Conservation (phyloP, 495 filamentous ascomycete genomes). For the Daldinia caldariorum region DNA sequence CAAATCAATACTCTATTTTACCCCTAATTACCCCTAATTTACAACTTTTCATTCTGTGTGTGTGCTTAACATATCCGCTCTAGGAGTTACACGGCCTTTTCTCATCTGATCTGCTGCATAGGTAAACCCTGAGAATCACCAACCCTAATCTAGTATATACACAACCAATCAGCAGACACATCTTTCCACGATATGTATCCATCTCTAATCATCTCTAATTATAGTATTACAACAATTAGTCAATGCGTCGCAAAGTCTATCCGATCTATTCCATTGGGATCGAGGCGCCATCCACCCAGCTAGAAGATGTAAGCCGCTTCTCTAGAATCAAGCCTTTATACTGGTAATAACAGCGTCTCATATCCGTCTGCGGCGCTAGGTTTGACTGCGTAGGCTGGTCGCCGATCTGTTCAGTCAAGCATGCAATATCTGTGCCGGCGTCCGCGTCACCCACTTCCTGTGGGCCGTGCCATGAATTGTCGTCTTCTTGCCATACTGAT, state of each 20-base stretch:
- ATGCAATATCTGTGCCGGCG: constrained; percentile 35
- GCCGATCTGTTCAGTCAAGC: constrained; percentile 27
- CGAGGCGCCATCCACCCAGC: constrained; percentile 26
- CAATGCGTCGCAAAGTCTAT: constrained; percentile 1
- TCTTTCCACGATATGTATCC: not conserved
- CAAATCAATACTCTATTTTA: not conserved
- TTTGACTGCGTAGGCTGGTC: constrained; percentile 11
- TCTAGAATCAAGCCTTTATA: constrained; percentile 24
- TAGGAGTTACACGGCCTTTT: not conserved
- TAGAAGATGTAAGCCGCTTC: constrained; percentile 27
- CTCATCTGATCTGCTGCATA: not conserved
- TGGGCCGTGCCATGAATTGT: constrained; percentile 31
- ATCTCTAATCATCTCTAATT: not conserved
- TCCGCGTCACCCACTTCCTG: constrained; percentile 36
- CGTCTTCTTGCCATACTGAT: constrained; percentile 28
- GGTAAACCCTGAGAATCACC: not conserved
- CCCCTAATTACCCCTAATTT: not conserved
- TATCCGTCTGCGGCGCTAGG: constrained; percentile 26
- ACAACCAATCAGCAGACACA: not conserved
- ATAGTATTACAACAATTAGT: constrained; percentile 11
- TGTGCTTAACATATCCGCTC: too few relatives aligned
- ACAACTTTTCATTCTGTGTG: not conserved
- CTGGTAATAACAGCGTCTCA: constrained; percentile 39
- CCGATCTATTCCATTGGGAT: constrained; percentile 22
- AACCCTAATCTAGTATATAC: not conserved